phyloP scores from a whole-genome alignment of 23 red algal species.

The Porphyridium purpureum region DNA sequence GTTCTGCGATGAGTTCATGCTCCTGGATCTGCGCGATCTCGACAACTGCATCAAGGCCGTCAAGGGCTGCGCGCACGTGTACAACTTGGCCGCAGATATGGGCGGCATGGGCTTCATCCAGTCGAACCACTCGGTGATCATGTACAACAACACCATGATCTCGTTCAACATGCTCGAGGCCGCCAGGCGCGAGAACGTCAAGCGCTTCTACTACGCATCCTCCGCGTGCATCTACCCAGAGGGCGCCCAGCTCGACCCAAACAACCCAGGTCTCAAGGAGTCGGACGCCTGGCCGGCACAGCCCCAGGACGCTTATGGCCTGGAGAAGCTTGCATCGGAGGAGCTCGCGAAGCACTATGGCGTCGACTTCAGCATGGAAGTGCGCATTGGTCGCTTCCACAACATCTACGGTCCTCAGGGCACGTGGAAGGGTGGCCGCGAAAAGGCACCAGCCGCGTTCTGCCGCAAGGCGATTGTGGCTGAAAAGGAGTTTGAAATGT shows the following conservation, averaged over 20 bases:
- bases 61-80: slow-evolving; percentile 70
- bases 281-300: slow-evolving; percentile 96
- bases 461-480: slow-evolving; percentile 91
- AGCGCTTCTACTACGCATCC: slow-evolving; percentile 98
- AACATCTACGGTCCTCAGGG: slow-evolving; percentile 99
- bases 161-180: slow-evolving; percentile 97
- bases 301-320: slow-evolving; percentile 97
- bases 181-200: slow-evolving; percentile 53
- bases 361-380: slow-evolving; percentile 97
- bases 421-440: slow-evolving; percentile 98
- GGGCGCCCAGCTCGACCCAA: slow-evolving; percentile 82
- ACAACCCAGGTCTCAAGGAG: slow-evolving; percentile 97
- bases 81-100: slow-evolving; percentile 99
- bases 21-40: slow-evolving; percentile 89
- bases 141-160: slow-evolving; percentile 99
- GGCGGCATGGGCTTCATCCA: slow-evolving; percentile 99
- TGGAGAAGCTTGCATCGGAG: slow-evolving; percentile 99
- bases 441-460: slow-evolving; percentile 98
- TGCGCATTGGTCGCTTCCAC: slow-evolving; percentile 93
- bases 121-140: slow-evolving; percentile 94
- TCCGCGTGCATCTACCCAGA: slow-evolving; percentile 98
- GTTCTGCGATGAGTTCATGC: slow-evolving; percentile 95
- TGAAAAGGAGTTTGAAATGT: slow-evolving; percentile 95
- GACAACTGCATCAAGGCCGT: slow-evolving; percentile 73
- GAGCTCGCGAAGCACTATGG: slow-evolving; percentile 96